phyloP scores from a whole-genome alignment of 2,329 filamentous ascomycete species.

The Colletotrichum melonis region DNA sequence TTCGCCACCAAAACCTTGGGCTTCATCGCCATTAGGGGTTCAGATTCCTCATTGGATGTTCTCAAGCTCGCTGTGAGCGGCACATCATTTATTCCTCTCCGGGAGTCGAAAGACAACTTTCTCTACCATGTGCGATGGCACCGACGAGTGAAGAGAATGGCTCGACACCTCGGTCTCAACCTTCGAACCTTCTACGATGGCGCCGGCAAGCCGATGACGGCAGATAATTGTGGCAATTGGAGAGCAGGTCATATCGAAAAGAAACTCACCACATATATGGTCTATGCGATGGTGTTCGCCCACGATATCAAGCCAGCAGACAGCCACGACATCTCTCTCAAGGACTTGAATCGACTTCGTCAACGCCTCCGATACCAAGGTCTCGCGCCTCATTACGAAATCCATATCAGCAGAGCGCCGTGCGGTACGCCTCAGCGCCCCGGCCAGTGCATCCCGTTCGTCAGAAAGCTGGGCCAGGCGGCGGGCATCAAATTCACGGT shows the following conservation, averaged over 20 bases:
- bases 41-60: accelerated
- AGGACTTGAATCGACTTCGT: background rate
- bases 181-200: conserved; percentile 45
- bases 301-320: background rate
- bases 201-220: background rate
- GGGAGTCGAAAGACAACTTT: conserved; percentile 31
- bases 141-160: conserved; percentile 43
- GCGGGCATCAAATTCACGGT: background rate
- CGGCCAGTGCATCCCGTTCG: conserved; percentile 2
- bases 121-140: conserved; percentile 46
- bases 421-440: background rate
- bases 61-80: background rate
- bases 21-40: background rate
- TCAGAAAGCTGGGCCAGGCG: accelerated
- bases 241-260: conserved; percentile 52
- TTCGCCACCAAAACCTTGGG: conserved; percentile 3
- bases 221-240: conserved; percentile 26
- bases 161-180: conserved; percentile 42
- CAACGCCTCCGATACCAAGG: background rate
- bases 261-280: conserved; percentile 49
- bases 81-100: accelerated
- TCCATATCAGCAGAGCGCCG: conserved; percentile 4
- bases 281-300: conserved; percentile 42
- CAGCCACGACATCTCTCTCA: accelerated
- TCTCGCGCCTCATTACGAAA: background rate